phyloP scores from a whole-genome alignment of 345 rosid species.

The Xanthoceras sorbifolium region DNA sequence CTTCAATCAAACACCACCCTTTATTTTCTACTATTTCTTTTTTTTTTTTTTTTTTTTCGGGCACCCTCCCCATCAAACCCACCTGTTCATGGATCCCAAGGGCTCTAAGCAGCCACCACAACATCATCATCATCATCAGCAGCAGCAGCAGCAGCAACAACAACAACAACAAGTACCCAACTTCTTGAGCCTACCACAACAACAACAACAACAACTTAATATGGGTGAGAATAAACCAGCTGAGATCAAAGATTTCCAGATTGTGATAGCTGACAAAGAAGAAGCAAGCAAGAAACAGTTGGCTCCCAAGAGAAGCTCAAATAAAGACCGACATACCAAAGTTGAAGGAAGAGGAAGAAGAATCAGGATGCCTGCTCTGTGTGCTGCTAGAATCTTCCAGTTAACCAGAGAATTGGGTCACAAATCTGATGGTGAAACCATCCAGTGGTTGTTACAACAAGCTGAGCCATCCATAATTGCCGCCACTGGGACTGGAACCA shows the following conservation, averaged over 20 bases:
- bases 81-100: conserved; percentile 67
- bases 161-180: conserved; percentile 48
- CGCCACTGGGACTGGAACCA: conserved; percentile 89
- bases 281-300: conserved; percentile 52
- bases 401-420: conserved; percentile 96
- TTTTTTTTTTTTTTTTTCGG: conserved; percentile 23
- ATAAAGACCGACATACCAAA: conserved; percentile 94
- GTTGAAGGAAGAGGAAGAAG: conserved; percentile 95
- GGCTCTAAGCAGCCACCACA: conserved; percentile 49
- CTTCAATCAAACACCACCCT: conserved; percentile 43
- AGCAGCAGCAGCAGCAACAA: conserved; percentile 39
- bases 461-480: conserved; percentile 94
- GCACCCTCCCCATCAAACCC: conserved; percentile 24
- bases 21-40: background rate
- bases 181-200: conserved; percentile 59
- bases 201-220: conserved; percentile 30
- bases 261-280: conserved; percentile 67
- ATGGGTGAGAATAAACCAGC: conserved; percentile 55
- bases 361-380: conserved; percentile 97
- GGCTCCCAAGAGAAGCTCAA: conserved; percentile 86
- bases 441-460: conserved; percentile 94
- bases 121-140: conserved; percentile 1
- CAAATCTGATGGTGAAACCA: conserved; percentile 96
- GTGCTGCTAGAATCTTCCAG: conserved; percentile 96
- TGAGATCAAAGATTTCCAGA: conserved; percentile 77